Base-by-base conservation (phyloP, 1,139 yeast genomes). In the Pneumocystis jirovecii region DNA sequence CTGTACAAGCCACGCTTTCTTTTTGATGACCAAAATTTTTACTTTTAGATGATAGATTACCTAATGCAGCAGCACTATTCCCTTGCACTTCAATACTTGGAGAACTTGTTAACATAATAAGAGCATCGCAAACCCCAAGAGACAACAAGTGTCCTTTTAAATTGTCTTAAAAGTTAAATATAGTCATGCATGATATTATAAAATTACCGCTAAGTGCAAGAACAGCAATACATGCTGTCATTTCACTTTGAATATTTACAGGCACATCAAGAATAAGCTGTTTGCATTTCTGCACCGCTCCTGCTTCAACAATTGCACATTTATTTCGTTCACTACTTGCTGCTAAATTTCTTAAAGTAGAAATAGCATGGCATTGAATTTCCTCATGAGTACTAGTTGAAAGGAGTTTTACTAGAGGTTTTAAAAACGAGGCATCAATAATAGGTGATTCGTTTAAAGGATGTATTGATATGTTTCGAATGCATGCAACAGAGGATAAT, bases 41-140 rank as follows among this genome's bases (percentile, higher is more conserved):
- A 40, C 31, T 35, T 76, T 96, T 84, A 10, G 97, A 89, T 71
- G 97, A 90, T 71, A 93, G 79, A 74, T 93, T 93, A 29, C 98
- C 99, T 70, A 93, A 81, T 0, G 99, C 98, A 40, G 98, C 98
- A 29, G 97, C 98, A 3, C 96, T 88, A 75, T 95, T 93, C 66
- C 99, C 99, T 76, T 96, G 95, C 21, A 93, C 97, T 77, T 93
- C 98, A 68, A 93, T 89, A 74, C 91, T 90, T 68, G 83, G 83
- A 63, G 95, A 87, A 71, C 84, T 85, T 2, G 98, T 93, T 74
- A 95, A 81, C 34, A 97, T 97, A 69, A 93, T 86, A 69, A 93
- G 82, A 60, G 90, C 96, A 71, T 89, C 93, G 69, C 91, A 83
- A 64, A 95, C 86, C 65, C 90, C 93, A 71, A 91, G 82, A 69